Evolutionary conservation across 1,139 yeast genomes (phyloP), one percentile per base, ranked within the genome.

Genomic region (Debaryomyces fabryi): DNA sequence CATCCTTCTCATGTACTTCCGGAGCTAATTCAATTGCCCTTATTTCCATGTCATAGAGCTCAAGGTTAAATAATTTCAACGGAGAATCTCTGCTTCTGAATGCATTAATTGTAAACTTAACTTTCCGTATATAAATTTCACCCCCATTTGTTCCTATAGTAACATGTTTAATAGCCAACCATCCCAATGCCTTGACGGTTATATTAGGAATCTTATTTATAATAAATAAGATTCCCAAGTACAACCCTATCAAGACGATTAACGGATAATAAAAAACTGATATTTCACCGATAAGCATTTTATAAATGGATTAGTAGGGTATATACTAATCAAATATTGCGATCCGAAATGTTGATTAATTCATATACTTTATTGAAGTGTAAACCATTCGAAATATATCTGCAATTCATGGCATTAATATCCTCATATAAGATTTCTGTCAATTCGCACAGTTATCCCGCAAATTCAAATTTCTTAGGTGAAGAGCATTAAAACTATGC

Each of bases 161-260:
- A 27, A 74, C 59, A 21, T 69, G 64, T 50, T 68, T 56, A 27
- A 72, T 32, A 15, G 70, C 58, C 49, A 74, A 56, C 67, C 78
- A 72, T 16, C 80, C 78, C 16, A 76, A 48, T 8, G 68, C 64
- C 49, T 64, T 66, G 41, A 76, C 68, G 3, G 60, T 43, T 5
- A 74, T 58, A 45, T 63, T 64, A 4, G 79, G 79, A 10, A 74
- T 58, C 39, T 53, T 49, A 53, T 76, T 76, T 21, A 40, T 8
- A 6, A 40, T 9, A 13, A 40, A 40, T 40, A 40, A 12, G 16
- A 40, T 40, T 10, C 25, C 43, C 18, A 40, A 30, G 21, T 40
- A 40, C 29, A 30, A 15, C 33, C 32, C 36, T 18, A 30, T 30
- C 30, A 40, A 30, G 10, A 30, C 43, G n/a, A 30, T 32, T 21